Conservation (phyloP, 768 basidiomycete genomes). For the Boletus edulis region DNA sequence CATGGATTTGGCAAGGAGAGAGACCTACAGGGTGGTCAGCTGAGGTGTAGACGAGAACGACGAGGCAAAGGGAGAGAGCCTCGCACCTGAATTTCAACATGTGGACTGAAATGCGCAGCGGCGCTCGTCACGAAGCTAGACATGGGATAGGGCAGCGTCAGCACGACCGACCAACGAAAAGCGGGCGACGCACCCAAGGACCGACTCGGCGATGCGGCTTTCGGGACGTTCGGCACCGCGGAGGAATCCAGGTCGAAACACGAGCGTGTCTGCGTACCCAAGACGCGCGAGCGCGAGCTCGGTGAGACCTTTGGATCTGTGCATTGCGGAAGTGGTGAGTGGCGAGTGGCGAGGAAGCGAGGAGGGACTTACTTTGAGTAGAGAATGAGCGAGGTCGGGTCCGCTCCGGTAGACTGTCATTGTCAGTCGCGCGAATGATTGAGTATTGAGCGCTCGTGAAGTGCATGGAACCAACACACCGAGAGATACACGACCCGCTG, state of each 20-base stretch:
- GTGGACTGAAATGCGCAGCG: conserved; percentile 37
- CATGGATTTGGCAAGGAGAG: conserved; percentile 53
- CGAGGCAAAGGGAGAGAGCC: not conserved
- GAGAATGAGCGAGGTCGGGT: conserved; percentile 47
- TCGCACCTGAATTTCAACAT: conserved; percentile 47
- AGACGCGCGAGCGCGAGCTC: conserved; percentile 64
- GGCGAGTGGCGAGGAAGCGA: not conserved
- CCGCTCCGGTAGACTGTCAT: conserved; percentile 46
- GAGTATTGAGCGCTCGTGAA: too few relatives aligned
- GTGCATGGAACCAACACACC: conserved; percentile 22
- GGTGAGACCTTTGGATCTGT: conserved; percentile 72
- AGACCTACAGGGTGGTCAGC: conserved; percentile 35
- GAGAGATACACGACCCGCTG: conserved; percentile 75
- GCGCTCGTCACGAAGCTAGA: conserved; percentile 37
- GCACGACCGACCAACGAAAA: too few relatives aligned
- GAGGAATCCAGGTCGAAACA: conserved; percentile 65
- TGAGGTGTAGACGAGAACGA: not conserved
- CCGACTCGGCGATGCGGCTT: conserved; percentile 37
- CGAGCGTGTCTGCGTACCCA: conserved; percentile 68
- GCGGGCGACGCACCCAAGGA: conserved; percentile 38
- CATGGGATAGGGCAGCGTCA: too few relatives aligned
- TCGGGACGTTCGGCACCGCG: conserved; percentile 46
- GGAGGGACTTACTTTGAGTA: conserved; percentile 42
- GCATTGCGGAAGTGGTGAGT: not conserved
- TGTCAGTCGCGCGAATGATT: too few relatives aligned